Conservation (phyloP, 2,329 filamentous ascomycete species). For the Nigrospora oryzae region DNA sequence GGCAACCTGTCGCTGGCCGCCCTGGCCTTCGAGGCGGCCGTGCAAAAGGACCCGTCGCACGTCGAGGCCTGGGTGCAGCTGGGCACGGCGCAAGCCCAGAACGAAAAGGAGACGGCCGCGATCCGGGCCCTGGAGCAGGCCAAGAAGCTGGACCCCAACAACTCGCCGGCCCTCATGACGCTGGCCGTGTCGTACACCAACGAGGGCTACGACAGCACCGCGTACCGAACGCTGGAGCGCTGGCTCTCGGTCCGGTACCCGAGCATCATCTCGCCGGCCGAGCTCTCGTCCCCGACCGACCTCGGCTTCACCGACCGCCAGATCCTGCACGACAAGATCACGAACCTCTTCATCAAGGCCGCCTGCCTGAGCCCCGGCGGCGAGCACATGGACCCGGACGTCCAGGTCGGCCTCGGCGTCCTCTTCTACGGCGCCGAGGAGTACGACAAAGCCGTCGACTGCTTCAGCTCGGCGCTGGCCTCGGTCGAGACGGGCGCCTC, state of each 20-base stretch:
- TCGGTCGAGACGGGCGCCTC: slow-evolving; percentile 75
- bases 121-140: slow-evolving; percentile 91
- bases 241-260: slow-evolving; percentile 97
- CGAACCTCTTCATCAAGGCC: slow-evolving; percentile 81
- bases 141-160: slow-evolving; percentile 77
- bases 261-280: slow-evolving; percentile 61
- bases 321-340: slow-evolving; percentile 82
- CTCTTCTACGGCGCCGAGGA: slow-evolving; percentile 97
- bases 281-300: slow-evolving; percentile 68
- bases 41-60: slow-evolving; percentile 80
- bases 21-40: slow-evolving; percentile 89
- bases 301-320: slow-evolving; percentile 92
- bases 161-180: slow-evolving; percentile 86
- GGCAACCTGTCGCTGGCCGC: slow-evolving; percentile 92
- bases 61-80: slow-evolving; percentile 91
- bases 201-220: slow-evolving; percentile 95
- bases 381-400: slow-evolving; percentile 95
- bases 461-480: slow-evolving; percentile 86
- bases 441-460: slow-evolving; percentile 97
- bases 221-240: slow-evolving; percentile 90
- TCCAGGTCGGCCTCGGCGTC: slow-evolving; percentile 93
- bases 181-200: slow-evolving; percentile 96
- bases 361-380: slow-evolving; percentile 87
- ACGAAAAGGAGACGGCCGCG: slow-evolving; percentile 95
- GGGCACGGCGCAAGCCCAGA: slow-evolving; percentile 89